Evolutionary conservation across 2,329 filamentous ascomycete genomes (phyloP).

Genomic region (Pseudocercospora fijiensis): DNA sequence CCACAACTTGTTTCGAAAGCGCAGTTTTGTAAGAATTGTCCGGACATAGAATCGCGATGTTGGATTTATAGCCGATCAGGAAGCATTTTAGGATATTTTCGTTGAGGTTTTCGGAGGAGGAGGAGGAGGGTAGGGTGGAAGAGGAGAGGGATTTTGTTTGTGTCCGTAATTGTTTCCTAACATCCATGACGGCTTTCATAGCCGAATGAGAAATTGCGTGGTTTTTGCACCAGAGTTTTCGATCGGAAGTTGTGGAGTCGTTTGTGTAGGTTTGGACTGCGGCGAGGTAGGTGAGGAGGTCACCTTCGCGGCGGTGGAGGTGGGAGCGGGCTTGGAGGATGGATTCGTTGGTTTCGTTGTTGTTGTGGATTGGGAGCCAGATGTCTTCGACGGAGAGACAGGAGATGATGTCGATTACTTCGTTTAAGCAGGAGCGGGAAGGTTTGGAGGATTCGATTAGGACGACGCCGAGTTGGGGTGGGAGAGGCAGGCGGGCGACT

Average conservation of each 20-base stretch:
- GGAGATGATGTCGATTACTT: constrained; percentile 80
- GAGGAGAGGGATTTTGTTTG: constrained; percentile 51
- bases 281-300: constrained; percentile 62
- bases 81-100: constrained; percentile 58
- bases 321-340: constrained; percentile 57
- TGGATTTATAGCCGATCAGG: constrained; percentile 58
- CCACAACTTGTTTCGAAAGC: constrained; percentile 60
- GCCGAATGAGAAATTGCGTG: constrained; percentile 62
- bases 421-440: constrained; percentile 69
- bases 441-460: constrained; percentile 74
- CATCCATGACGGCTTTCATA: constrained; percentile 66
- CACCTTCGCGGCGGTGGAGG: constrained; percentile 60
- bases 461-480: constrained; percentile 76
- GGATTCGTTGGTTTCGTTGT: constrained; percentile 55
- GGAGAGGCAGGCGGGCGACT: constrained; percentile 80
- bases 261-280: constrained; percentile 60
- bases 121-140: not conserved
- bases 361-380: constrained; percentile 50
- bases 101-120: not conserved
- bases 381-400: constrained; percentile 65
- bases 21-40: constrained; percentile 49
- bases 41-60: constrained; percentile 55
- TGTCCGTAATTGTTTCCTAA: constrained; percentile 60
- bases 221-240: constrained; percentile 59
- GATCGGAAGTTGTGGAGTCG: constrained; percentile 58